Evolutionary conservation across 208 protist species (phyloP).

Genomic region (Trichomonas vaginalis): DNA sequence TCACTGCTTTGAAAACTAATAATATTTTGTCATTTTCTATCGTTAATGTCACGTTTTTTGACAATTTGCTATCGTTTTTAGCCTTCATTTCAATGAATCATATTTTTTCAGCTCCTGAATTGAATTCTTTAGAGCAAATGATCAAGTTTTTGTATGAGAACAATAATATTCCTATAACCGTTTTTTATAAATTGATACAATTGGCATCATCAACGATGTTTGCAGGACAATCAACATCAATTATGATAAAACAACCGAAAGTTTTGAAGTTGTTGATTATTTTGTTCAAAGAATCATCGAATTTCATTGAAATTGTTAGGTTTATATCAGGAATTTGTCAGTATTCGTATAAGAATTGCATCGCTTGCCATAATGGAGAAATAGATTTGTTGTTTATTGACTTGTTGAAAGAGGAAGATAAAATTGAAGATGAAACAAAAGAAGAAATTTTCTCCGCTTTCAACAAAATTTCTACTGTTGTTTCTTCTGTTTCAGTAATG

Average conservation of each 20-base stretch:
- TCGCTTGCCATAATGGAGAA: background rate
- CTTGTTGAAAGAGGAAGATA: background rate
- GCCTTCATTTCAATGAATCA: background rate
- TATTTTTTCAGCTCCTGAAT: background rate
- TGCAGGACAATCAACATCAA: background rate
- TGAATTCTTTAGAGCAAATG: background rate
- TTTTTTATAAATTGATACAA: background rate
- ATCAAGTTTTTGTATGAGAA: background rate
- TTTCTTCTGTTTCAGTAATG: background rate
- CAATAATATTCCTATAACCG: background rate
- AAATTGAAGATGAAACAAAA: background rate
- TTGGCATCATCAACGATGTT: background rate
- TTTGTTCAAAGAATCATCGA: background rate
- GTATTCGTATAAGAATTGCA: background rate
- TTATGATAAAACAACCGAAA: background rate
- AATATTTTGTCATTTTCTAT: background rate
- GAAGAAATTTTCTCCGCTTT: background rate
- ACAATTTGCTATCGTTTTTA: background rate
- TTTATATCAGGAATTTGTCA: background rate
- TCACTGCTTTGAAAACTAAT: background rate
- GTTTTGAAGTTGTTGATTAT: background rate
- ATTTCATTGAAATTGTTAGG: background rate
- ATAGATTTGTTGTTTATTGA: background rate
- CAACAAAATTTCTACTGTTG: background rate
- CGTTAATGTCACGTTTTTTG: background rate